Evolutionary conservation across 2,329 filamentous ascomycete species (phyloP).

Genomic region (Amphichorda felina): DNA sequence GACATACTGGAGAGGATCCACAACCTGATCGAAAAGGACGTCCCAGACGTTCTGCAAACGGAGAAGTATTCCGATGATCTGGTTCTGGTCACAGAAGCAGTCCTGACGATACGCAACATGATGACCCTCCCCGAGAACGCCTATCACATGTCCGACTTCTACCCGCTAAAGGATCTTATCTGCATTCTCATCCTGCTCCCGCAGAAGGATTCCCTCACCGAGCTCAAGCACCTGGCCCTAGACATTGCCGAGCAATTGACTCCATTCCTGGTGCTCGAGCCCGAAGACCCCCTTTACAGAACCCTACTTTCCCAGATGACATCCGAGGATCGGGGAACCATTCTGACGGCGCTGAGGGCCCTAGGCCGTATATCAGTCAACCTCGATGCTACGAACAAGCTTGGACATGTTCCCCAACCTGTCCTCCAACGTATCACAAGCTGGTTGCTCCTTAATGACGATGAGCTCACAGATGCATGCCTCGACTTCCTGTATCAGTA

Average conservation of each 20-base stretch:
- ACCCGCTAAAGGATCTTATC: conserved; percentile 67
- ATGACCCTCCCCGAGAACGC: conserved; percentile 88
- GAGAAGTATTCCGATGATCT: conserved; percentile 59
- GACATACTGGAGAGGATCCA: conserved; percentile 55
- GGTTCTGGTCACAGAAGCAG: conserved; percentile 72
- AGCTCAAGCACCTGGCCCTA: conserved; percentile 81
- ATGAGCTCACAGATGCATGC: conserved; percentile 77
- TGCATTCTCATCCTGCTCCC: conserved; percentile 75
- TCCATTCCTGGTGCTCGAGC: conserved; percentile 61
- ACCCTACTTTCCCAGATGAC: conserved; percentile 54
- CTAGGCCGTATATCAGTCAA: conserved; percentile 84
- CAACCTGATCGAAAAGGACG: conserved; percentile 44
- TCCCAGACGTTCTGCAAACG: conserved; percentile 61
- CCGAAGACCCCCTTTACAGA: conserved; percentile 67
- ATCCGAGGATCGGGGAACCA: conserved; percentile 67
- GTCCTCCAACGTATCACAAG: conserved; percentile 58
- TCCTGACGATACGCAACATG: conserved; percentile 88
- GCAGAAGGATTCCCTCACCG: conserved; percentile 56
- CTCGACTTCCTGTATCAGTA: conserved; percentile 95
- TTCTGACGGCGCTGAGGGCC: conserved; percentile 69
- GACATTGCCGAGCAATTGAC: conserved; percentile 89
- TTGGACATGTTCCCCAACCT: conserved; percentile 56
- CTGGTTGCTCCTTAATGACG: conserved; percentile 74
- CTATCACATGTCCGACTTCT: conserved; percentile 62
- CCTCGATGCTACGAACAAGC: conserved; percentile 63